phyloP scores from a whole-genome alignment of 202 grass and related monocot genomes.

The Sporobolus alterniflorus region DNA sequence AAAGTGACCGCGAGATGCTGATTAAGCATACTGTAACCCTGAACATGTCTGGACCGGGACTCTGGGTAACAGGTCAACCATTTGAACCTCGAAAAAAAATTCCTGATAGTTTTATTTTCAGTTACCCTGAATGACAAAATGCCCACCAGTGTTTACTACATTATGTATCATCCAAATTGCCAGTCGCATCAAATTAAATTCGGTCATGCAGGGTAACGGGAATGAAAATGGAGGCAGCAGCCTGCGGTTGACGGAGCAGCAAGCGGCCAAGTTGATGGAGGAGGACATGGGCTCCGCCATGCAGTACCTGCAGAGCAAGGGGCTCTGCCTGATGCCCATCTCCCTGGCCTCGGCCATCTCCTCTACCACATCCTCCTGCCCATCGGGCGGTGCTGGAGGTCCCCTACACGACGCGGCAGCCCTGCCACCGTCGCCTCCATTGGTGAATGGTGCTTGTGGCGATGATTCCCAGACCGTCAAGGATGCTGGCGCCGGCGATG shows the following conservation, averaged over 20 bases:
- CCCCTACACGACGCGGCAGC: not conserved
- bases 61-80: conserved; percentile 31
- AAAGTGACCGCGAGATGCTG: conserved; percentile 40
- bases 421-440: conserved; percentile 31
- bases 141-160: not conserved
- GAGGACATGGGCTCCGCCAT: conserved; percentile 96
- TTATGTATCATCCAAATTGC: not conserved
- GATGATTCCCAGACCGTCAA: not conserved
- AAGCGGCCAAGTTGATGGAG: conserved; percentile 92
- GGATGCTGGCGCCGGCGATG: not conserved
- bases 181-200: not conserved
- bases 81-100: not conserved
- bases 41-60: too few species aligned
- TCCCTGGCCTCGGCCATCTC: conserved; percentile 89
- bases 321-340: conserved; percentile 96
- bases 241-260: conserved; percentile 79
- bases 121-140: not conserved
- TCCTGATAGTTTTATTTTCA: conserved; percentile 4
- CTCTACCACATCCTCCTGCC: conserved; percentile 54
- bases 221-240: conserved; percentile 32
- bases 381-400: not conserved
- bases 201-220: conserved; percentile 33
- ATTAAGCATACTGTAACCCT: conserved; percentile 28
- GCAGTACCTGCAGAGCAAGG: conserved; percentile 99
- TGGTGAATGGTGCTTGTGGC: not conserved